phyloP scores from a whole-genome alignment of 225 moss, liverwort and hornwort genomes.

The Polytrichum commune region DNA sequence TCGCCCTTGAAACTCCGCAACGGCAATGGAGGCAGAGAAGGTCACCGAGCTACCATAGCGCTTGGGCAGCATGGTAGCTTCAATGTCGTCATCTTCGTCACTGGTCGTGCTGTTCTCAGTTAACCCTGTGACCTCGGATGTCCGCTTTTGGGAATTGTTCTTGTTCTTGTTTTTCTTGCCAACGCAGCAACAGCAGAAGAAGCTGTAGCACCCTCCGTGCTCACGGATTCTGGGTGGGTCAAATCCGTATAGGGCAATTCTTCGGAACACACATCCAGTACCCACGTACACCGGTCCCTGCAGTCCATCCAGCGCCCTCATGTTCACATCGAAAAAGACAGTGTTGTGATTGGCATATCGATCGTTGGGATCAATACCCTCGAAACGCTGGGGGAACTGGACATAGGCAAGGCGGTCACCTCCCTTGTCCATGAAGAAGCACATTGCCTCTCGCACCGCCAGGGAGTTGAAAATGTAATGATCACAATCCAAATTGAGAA shows the following conservation, averaged over 20 bases:
- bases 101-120: conserved; percentile 48
- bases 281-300: conserved; percentile 83
- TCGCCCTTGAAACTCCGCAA: conserved; percentile 1
- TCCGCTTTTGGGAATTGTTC: conserved; percentile 40
- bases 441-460: conserved; percentile 79
- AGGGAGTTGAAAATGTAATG: conserved; percentile 76
- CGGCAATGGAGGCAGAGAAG: conserved; percentile 26
- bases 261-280: conserved; percentile 71
- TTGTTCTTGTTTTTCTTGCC: conserved; percentile 45
- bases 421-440: conserved; percentile 94
- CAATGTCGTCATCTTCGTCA: conserved; percentile 66
- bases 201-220: conserved; percentile 24
- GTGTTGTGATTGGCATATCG: conserved; percentile 79
- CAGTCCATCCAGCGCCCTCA: conserved; percentile 73
- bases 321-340: conserved; percentile 77
- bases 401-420: conserved; percentile 85
- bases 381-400: conserved; percentile 88
- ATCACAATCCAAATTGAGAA: conserved; percentile 96
- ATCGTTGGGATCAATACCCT: conserved; percentile 79
- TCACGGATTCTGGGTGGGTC: conserved; percentile 58
- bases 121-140: conserved; percentile 41
- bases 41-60: conserved; percentile 67
- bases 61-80: conserved; percentile 74
- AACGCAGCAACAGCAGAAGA: conserved; percentile 42
- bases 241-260: conserved; percentile 70